Conservation (phyloP, 2,329 filamentous ascomycete genomes). For the Clonostachys solani region DNA sequence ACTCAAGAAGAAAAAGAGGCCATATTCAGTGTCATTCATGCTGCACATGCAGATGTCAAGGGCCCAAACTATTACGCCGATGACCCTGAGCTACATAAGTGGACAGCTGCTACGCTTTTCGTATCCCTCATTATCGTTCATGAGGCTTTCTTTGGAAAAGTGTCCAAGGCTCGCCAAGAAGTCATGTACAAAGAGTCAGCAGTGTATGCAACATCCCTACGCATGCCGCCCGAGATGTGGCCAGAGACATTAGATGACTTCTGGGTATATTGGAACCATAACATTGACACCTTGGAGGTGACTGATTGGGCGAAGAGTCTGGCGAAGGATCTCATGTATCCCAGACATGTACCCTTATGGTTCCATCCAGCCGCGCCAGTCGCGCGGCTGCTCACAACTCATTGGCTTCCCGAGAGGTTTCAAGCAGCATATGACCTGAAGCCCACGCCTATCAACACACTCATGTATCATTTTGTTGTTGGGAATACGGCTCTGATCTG, state of each 20-base stretch:
- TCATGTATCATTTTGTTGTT: constrained; percentile 10
- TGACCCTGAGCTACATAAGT: constrained; percentile 28
- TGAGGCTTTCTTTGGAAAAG: constrained; percentile 24
- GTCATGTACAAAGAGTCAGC: constrained; percentile 16
- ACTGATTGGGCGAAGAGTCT: constrained; percentile 19
- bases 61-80: constrained; percentile 25
- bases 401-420: constrained; percentile 11
- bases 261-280: constrained; percentile 29
- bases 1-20: constrained; percentile 20
- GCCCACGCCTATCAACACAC: constrained; percentile 8
- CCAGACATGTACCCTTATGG: constrained; percentile 11
- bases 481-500: constrained; percentile 17
- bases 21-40: constrained; percentile 28
- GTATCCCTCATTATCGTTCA: constrained; percentile 26
- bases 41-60: constrained; percentile 22
- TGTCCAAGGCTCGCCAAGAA: constrained; percentile 16
- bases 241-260: constrained; percentile 23
- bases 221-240: constrained; percentile 27
- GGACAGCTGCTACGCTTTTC: constrained; percentile 33
- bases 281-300: constrained; percentile 22
- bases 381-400: constrained; percentile 8
- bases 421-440: constrained; percentile 14
- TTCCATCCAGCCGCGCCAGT: constrained; percentile 11
- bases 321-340: constrained; percentile 14
- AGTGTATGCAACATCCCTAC: constrained; percentile 18